phyloP scores from a whole-genome alignment of 345 rosid genomes.

The Mallotus nudiflorus region DNA sequence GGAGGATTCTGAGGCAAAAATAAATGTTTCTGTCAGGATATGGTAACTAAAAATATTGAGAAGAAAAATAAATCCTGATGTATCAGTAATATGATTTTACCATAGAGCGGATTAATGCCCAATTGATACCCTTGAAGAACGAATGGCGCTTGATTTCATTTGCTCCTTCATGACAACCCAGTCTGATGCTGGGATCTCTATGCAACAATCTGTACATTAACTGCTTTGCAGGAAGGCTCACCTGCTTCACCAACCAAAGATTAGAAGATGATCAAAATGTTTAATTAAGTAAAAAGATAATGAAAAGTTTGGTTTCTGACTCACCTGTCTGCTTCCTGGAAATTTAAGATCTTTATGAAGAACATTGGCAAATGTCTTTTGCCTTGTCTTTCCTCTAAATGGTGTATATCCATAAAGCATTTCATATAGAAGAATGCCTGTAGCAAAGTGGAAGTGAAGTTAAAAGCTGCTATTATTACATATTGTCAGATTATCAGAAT shows the following conservation, averaged over 20 bases:
- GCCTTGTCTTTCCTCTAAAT: slow-evolving; percentile 91
- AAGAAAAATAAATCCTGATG: too few relatives aligned
- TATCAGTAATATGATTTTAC: slow-evolving; percentile 33
- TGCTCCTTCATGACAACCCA: slow-evolving; percentile 85
- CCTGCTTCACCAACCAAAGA: slow-evolving; percentile 54
- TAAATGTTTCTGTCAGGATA: too few relatives aligned
- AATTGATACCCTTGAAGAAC: slow-evolving; percentile 73
- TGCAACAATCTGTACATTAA: slow-evolving; percentile 71
- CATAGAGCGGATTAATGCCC: slow-evolving; percentile 91
- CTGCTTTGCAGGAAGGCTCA: slow-evolving; percentile 72
- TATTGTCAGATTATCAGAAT: too few relatives aligned
- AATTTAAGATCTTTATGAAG: slow-evolving; percentile 88
- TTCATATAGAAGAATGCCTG: slow-evolving; percentile 85
- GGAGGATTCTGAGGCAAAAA: slow-evolving; percentile 62
- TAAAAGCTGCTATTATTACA: too few relatives aligned
- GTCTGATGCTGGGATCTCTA: slow-evolving; percentile 78
- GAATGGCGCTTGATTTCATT: slow-evolving; percentile 79
- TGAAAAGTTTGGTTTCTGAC: too few relatives aligned
- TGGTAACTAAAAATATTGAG: too few relatives aligned
- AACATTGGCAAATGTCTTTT: slow-evolving; percentile 86
- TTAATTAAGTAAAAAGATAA: background rate
- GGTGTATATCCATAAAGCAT: slow-evolving; percentile 98
- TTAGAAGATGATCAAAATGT: background rate
- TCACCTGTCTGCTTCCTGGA: slow-evolving; percentile 63
- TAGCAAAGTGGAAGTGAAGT: slow-evolving; percentile 1